phyloP scores from a whole-genome alignment of 1,284 basidiomycete species.

The Veloboletus limbatus region DNA sequence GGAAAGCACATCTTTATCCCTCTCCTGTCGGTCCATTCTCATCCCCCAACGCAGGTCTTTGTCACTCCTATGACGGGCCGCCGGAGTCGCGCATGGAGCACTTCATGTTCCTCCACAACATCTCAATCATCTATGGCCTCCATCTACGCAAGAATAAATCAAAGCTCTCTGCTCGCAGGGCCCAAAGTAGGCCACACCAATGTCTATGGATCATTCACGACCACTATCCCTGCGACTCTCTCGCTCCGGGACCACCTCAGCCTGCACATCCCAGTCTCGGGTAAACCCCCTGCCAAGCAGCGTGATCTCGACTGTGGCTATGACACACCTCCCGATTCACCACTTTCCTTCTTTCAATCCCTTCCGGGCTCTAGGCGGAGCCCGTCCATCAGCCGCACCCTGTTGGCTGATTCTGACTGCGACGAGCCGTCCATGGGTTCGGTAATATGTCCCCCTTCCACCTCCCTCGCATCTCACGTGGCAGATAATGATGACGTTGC shows the following conservation, averaged over 20 bases:
- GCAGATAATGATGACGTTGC: slow-evolving; percentile 24
- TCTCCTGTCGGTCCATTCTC: neutral
- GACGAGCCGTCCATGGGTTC: neutral
- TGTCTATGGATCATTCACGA: slow-evolving; percentile 50
- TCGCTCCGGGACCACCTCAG: slow-evolving; percentile 24
- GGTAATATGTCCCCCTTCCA: slow-evolving; percentile 22
- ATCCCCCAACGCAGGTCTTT: neutral
- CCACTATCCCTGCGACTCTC: slow-evolving; percentile 31
- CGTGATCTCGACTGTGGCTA: slow-evolving; percentile 15
- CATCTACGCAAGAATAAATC: slow-evolving; percentile 27
- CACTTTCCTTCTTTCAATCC: slow-evolving; percentile 23
- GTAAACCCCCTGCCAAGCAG: too few species aligned
- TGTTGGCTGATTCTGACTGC: slow-evolving; percentile 25
- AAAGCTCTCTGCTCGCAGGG: slow-evolving; percentile 32
- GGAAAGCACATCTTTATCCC: too few species aligned
- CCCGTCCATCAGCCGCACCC: slow-evolving; percentile 39
- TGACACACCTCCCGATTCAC: slow-evolving; percentile 33
- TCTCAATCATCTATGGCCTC: slow-evolving; percentile 32
- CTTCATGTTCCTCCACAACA: slow-evolving; percentile 27
- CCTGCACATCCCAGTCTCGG: slow-evolving; percentile 18
- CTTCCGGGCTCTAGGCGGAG: slow-evolving; percentile 19
- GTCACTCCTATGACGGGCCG: slow-evolving; percentile 5
- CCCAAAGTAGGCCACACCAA: slow-evolving; percentile 32
- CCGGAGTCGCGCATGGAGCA: slow-evolving; percentile 21
- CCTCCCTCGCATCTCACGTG: slow-evolving; percentile 17